A percentile compares a stretch with the other conserved stretches of the same genome.
These are phyloP conservation scores for Backusella psychrophila DNA, from an alignment of 192 early-diverging fungal genomes.

Conservation along the genomic window DNA sequence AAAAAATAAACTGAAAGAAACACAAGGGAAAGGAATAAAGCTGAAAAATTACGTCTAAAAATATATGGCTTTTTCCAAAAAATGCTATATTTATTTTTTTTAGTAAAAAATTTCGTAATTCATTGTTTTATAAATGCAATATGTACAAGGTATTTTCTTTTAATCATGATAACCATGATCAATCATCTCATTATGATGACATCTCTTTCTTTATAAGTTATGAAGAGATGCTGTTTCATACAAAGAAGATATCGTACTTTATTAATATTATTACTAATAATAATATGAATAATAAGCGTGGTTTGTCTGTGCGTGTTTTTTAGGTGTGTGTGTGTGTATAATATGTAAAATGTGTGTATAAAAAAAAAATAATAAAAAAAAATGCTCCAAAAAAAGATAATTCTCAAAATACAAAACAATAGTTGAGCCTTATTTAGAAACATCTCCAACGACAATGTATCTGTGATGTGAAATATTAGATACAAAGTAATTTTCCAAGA, in stretches of 20 bases:
- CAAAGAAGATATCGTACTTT: background rate
- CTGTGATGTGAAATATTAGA: background rate
- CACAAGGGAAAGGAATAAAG: background rate
- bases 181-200: background rate
- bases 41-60: background rate
- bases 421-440: background rate
- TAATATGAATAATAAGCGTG: background rate
- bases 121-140: background rate
- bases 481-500: background rate
- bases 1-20: background rate
- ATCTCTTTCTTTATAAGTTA: background rate
- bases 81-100: background rate
- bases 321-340: background rate
- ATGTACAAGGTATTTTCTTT: background rate
- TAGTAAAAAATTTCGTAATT: too few relatives aligned
- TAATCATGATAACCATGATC: background rate
- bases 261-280: background rate
- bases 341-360: background rate
- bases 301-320: background rate
- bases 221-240: background rate
- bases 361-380: background rate
- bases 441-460: slow-evolving; percentile 17
- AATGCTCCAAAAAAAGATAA: background rate
- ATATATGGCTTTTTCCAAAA: too few relatives aligned
- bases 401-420: slow-evolving; percentile 2